A percentile compares a stretch with the other conserved stretches of the same genome.
Conservation (phyloP, 73 alveolate genomes). For the Paramecium primaurelia region DNA sequence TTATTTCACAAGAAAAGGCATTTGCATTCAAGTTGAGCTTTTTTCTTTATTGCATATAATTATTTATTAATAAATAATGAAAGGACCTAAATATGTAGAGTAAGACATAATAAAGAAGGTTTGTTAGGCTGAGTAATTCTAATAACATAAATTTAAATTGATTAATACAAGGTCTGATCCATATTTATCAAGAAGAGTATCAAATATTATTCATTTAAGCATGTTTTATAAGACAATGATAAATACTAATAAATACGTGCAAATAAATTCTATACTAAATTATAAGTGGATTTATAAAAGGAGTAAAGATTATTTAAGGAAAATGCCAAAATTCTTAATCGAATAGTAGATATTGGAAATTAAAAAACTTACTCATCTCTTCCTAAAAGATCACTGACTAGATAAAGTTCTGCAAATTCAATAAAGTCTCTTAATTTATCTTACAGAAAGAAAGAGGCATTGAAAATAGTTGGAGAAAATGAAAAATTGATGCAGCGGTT, state of each 20-base stretch:
- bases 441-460: conserved; percentile 15
- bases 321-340: conserved; percentile 14
- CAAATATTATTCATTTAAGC: not conserved
- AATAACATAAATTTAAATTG: not conserved
- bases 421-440: conserved; percentile 12
- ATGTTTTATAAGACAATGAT: not conserved
- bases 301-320: conserved; percentile 12
- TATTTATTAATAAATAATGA: conserved; percentile 12
- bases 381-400: not conserved
- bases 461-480: conserved; percentile 36
- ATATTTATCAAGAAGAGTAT: not conserved
- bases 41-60: not conserved
- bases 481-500: conserved; percentile 35
- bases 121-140: not conserved
- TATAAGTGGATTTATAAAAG: not conserved
- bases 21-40: not conserved
- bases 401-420: conserved; percentile 48
- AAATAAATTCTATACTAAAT: conserved; percentile 35
- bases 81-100: conserved; percentile 36
- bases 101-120: not conserved
- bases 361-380: not conserved
- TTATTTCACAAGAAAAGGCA: not conserved
- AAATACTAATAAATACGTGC: conserved; percentile 36
- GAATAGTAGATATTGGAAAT: conserved; percentile 38
- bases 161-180: conserved; percentile 20